Percentiles rank a stretch among this genome's conserved stretches.
phyloP scores from a whole-genome alignment of 2,329 filamentous ascomycete genomes.

The Penicillium palitans region DNA sequence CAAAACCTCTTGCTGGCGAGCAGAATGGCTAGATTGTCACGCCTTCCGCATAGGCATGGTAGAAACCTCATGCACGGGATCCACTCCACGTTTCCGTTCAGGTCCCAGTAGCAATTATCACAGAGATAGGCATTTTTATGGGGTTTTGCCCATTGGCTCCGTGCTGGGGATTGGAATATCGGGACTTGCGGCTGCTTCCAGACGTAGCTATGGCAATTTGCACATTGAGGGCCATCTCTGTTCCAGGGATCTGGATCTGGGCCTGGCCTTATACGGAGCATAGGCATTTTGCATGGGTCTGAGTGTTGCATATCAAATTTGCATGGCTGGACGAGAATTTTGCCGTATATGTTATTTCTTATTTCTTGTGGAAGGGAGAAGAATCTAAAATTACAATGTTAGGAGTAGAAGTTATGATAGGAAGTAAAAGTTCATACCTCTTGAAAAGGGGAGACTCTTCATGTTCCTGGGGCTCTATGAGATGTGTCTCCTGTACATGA shows the following conservation, averaged over 20 bases:
- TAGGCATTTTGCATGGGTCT: conserved; percentile 17
- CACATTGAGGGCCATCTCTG: not conserved
- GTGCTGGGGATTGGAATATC: conserved; percentile 12
- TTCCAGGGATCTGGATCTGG: not conserved
- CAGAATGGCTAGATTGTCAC: conserved; percentile 7
- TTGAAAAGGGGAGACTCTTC: not conserved
- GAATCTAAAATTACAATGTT: conserved; percentile 5
- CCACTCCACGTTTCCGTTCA: not conserved
- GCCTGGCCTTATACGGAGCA: not conserved
- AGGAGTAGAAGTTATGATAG: not conserved
- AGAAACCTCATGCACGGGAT: conserved; percentile 10
- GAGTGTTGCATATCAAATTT: conserved; percentile 23
- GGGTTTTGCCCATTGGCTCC: conserved; percentile 14
- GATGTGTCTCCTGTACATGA: not conserved
- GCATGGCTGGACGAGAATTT: conserved; percentile 17
- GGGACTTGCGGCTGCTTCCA: not conserved
- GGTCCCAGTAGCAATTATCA: conserved; percentile 17
- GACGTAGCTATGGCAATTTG: not conserved
- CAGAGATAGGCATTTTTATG: conserved; percentile 15
- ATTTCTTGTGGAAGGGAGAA: conserved; percentile 17
- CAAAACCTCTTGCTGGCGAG: conserved; percentile 8
- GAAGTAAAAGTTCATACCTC: not conserved
- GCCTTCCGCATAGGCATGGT: conserved; percentile 14
- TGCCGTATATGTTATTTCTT: conserved; percentile 8
- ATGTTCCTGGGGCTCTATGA: not conserved